Base-by-base conservation (phyloP, 768 basidiomycete species). In the Lentinula aciculospora region DNA sequence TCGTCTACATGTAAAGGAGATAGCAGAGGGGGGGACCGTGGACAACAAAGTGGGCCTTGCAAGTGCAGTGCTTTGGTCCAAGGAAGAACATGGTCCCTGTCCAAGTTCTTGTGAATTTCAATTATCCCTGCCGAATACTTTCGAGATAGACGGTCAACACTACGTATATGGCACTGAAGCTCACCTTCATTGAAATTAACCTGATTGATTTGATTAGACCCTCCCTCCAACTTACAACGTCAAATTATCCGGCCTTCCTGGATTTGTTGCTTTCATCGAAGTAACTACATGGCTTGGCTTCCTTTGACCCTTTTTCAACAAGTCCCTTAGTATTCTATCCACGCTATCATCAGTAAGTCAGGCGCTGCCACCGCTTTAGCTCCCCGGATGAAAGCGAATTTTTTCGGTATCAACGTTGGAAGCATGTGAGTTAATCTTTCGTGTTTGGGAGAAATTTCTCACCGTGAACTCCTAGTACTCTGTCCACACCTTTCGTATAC, bases 201-300 rank as follows among this genome's bases (percentile, higher is more conserved):
- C 29, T 55, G 46, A 59, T 39, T 28, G 4, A 59, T 27, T 13
- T 32, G 46, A 57, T 31, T 56, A 90, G 88, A 75, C 82, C 44
- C 73, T 92, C 23, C 89, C 89, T 21, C 89, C 89, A 0, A 87
- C 82, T 12, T 85, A 83, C 60, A 75, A 82, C 57, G 82, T 85
- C 15, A 86, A 84, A 61, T 72, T 91, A 17, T 79, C 81, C 12
- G 88, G 88, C 3, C 67, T 90, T 6, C 89, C 89, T 9, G 89
- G 89, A 1, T 89, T 91, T 64, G 73, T 75, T 15, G 87, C 89
- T 13, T 78, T 69, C 6, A 81, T 88, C 53, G 80, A 60, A 58
- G 79, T 79, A 64, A 60, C 72, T 59, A 8, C 40, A 28, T 48
- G 27, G 19, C 28, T 13, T 47, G 32, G 45, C 28, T 21, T 49